A percentile compares a stretch with the other conserved stretches of the same genome.
phyloP scores from a whole-genome alignment of 1,139 yeast genomes.

The Diutina pseudorugosa region DNA sequence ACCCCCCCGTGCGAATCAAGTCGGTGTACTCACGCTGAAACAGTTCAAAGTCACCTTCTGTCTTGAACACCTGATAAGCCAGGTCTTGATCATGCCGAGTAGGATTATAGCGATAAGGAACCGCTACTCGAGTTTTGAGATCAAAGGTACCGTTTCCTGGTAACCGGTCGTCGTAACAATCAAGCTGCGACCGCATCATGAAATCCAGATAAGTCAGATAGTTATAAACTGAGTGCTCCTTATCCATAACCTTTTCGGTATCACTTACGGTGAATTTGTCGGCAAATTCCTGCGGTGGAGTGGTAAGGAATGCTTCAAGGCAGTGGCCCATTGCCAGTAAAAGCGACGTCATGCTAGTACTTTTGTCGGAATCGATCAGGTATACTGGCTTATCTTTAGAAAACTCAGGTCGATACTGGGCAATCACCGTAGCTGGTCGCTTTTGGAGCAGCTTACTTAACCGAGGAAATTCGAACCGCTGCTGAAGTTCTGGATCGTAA shows the following conservation, averaged over 20 bases:
- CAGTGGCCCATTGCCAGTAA: conserved; percentile 73
- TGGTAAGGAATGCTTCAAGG: conserved; percentile 62
- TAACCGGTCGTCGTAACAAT: conserved; percentile 61
- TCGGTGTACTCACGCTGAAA: conserved; percentile 73
- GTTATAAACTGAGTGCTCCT: conserved; percentile 36
- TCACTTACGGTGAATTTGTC: conserved; percentile 11
- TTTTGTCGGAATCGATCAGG: conserved; percentile 63
- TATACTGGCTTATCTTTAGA: conserved; percentile 22
- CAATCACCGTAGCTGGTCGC: conserved; percentile 30
- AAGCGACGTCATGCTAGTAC: conserved; percentile 56
- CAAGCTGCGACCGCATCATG: conserved; percentile 82
- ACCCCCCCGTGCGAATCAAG: conserved; percentile 55
- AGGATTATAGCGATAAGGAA: conserved; percentile 72
- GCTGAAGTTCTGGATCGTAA: conserved; percentile 11
- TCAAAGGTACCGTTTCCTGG: conserved; percentile 94
- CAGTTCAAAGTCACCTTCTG: conserved; percentile 59
- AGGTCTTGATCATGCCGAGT: conserved; percentile 18
- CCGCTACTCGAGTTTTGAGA: conserved; percentile 81
- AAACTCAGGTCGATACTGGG: conserved; percentile 12
- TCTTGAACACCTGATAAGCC: conserved; percentile 47
- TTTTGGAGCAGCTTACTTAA: conserved; percentile 22
- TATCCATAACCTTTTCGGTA: conserved; percentile 3
- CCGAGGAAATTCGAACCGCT: conserved; percentile 22
- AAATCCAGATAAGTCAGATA: conserved; percentile 61
- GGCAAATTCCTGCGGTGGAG: conserved; percentile 36